phyloP scores from a whole-genome alignment of 768 basidiomycete genomes.

The Russula compacta region DNA sequence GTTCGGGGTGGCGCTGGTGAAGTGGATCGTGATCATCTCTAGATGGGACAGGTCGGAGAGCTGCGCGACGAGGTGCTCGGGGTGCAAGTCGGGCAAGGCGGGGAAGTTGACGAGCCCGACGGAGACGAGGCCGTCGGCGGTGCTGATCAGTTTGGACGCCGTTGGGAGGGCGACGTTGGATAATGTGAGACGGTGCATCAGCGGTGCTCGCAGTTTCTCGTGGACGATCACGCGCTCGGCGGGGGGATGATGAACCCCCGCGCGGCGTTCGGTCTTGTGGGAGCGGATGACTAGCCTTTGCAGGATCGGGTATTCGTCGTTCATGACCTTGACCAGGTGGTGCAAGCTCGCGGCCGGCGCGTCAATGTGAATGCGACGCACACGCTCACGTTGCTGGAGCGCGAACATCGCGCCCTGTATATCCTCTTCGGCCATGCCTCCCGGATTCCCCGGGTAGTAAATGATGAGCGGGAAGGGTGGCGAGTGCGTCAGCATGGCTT shows the following conservation, averaged over 20 bases:
- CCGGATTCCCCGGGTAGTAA: background rate
- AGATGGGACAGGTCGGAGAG: background rate
- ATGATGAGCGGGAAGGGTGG: slow-evolving; percentile 6
- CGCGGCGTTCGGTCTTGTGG: background rate
- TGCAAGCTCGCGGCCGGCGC: background rate
- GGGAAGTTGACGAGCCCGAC: background rate
- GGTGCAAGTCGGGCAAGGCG: background rate
- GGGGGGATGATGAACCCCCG: no score
- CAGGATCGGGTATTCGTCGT: background rate
- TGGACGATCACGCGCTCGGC: background rate
- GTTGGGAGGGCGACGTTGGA: background rate
- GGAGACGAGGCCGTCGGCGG: background rate
- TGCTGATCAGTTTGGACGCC: background rate
- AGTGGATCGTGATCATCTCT: background rate
- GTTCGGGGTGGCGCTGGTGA: no score
- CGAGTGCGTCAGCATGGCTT: background rate
- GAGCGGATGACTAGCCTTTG: background rate
- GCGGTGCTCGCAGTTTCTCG: background rate
- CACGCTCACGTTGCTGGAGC: background rate
- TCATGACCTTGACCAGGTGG: background rate
- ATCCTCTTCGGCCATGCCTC: background rate
- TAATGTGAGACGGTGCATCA: background rate
- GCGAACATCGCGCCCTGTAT: background rate
- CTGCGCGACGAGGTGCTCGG: background rate
- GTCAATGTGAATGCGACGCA: background rate